Percentiles rank a stretch among this genome's conserved stretches.
These are phyloP conservation scores for Dactylonectria estremocensis DNA, from an alignment of 2,329 filamentous ascomycete genomes.

Conservation along the genomic window DNA sequence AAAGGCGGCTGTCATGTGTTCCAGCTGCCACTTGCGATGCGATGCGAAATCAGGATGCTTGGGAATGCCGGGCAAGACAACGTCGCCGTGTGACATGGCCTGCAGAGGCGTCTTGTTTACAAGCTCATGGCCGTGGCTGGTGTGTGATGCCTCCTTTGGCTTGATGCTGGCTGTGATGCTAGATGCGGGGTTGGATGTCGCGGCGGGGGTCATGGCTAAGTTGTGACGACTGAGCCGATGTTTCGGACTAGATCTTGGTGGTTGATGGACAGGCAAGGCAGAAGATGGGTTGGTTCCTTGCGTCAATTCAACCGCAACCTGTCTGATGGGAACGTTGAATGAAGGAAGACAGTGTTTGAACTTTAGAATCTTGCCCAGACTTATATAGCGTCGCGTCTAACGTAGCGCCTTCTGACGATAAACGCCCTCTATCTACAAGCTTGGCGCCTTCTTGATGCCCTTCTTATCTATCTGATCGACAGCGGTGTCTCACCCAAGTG, in stretches of 20 bases:
- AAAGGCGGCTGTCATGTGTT: conserved; percentile 78
- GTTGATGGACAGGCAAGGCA: neutral
- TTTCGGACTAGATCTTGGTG: neutral
- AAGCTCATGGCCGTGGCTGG: conserved; percentile 43
- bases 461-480: conserved; percentile 1
- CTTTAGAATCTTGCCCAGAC: neutral
- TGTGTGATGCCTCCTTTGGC: conserved; percentile 34
- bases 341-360: neutral
- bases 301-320: neutral
- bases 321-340: neutral
- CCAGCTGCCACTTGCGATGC: conserved; percentile 57
- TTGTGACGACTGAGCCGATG: neutral
- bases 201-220: conserved; percentile 30
- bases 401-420: conserved; percentile 4
- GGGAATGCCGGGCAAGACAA: conserved; percentile 46
- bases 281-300: too few relatives aligned
- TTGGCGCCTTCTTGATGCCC: neutral
- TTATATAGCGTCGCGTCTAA: neutral
- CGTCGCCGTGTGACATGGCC: conserved; percentile 47
- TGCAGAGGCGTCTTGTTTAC: conserved; percentile 43
- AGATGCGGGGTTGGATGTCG: conserved; percentile 4
- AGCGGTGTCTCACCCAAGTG: neutral
- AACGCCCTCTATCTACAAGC: conserved; percentile 19
- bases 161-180: conserved; percentile 29
- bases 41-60: conserved; percentile 42